A percentile compares a stretch with the other conserved stretches of the same genome.
Evolutionary conservation across 805 yeast species (phyloP).

Genomic region (Saccharomyces mikatae): DNA sequence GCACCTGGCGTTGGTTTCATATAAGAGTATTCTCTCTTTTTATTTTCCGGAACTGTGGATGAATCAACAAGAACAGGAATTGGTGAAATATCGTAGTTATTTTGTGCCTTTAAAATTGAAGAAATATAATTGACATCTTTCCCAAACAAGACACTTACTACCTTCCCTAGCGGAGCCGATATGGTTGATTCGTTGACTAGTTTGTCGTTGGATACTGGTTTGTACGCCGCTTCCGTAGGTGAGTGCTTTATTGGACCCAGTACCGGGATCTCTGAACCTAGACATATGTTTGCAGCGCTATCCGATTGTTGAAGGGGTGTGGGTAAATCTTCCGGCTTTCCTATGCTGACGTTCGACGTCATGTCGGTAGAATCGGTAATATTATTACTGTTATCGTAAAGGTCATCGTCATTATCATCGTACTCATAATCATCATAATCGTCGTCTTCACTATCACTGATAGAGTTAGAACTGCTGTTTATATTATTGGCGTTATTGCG

Average conservation of each 20-base stretch:
- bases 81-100: constrained; percentile 51
- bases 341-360: constrained; percentile 32
- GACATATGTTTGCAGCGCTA: background rate
- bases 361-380: constrained; percentile 17
- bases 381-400: background rate
- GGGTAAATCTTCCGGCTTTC: constrained; percentile 13
- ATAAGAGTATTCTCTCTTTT: constrained; percentile 46
- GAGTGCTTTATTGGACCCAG: constrained; percentile 40
- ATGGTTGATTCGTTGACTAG: constrained; percentile 47
- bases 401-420: constrained; percentile 13
- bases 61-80: constrained; percentile 34
- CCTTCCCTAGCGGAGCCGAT: constrained; percentile 58
- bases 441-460: constrained; percentile 29
- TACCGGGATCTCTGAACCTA: background rate
- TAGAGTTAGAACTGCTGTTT: constrained; percentile 6
- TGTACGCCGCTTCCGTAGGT: constrained; percentile 41
- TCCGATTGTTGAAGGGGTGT: background rate
- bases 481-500: constrained; percentile 6
- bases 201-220: constrained; percentile 41
- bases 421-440: constrained; percentile 19
- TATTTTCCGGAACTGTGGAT: background rate
- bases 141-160: constrained; percentile 55
- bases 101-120: constrained; percentile 46
- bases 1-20: constrained; percentile 58
- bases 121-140: constrained; percentile 41